Conservation (phyloP, 2,329 filamentous ascomycete species). For the Plectosphaerella cucumerina region DNA sequence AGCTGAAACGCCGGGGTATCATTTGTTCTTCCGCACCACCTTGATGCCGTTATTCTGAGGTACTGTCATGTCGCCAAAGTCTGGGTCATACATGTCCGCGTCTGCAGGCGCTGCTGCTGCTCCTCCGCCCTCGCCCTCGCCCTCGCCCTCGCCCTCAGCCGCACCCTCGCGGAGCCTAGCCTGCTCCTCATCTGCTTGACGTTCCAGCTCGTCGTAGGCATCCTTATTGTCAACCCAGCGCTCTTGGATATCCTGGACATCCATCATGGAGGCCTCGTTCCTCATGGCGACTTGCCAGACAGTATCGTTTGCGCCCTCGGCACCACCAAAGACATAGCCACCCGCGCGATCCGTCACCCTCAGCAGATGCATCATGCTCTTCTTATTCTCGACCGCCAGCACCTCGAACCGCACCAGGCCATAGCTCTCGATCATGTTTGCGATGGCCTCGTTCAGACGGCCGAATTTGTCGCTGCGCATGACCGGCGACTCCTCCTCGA, state of each 20-base stretch:
- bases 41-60: constrained; percentile 64
- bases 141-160: not conserved
- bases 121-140: not conserved
- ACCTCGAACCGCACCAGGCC: constrained; percentile 89
- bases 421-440: constrained; percentile 84
- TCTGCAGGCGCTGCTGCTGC: constrained; percentile 16
- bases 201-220: constrained; percentile 78
- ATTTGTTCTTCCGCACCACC: constrained; percentile 61
- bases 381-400: constrained; percentile 92
- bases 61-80: constrained; percentile 48
- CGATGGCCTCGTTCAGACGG: constrained; percentile 79
- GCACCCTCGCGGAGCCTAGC: constrained; percentile 21
- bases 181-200: constrained; percentile 71
- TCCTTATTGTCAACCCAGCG: constrained; percentile 91
- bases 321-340: constrained; percentile 87
- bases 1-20: constrained; percentile 35
- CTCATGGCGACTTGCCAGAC: constrained; percentile 98
- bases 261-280: constrained; percentile 67
- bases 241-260: constrained; percentile 88
- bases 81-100: constrained; percentile 37
- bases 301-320: constrained; percentile 89
- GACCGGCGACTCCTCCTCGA: constrained; percentile 73
- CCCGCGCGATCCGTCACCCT: constrained; percentile 86
- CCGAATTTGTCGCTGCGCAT: constrained; percentile 72
- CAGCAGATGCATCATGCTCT: constrained; percentile 90